Percentiles rank a stretch among this genome's conserved stretches.
These are phyloP conservation scores for Mortierella sp. DNA, from an alignment of 371 early-diverging fungal genomes.

Conservation along the genomic window DNA sequence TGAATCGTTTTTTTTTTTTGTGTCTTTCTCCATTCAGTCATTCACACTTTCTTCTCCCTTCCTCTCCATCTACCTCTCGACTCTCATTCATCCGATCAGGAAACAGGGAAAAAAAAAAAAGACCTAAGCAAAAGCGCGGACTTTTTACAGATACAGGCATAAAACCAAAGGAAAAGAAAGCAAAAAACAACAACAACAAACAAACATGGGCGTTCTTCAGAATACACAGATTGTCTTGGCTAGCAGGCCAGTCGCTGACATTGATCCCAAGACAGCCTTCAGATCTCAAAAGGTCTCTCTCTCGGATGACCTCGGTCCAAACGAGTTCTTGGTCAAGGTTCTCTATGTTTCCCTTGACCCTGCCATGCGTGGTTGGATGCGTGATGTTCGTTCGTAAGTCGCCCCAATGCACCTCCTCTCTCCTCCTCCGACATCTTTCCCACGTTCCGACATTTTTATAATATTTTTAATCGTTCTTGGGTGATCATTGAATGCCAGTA, in stretches of 20 bases:
- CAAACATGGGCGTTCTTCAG: slow-evolving; percentile 29
- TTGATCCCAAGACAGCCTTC: slow-evolving; percentile 50
- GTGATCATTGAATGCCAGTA: background rate
- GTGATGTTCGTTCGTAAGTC: slow-evolving; percentile 52
- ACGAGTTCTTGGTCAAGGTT: slow-evolving; percentile 59
- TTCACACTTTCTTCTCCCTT: slow-evolving; percentile 1
- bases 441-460: too few relatives aligned
- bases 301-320: slow-evolving; percentile 51
- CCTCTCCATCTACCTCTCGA: too few relatives aligned
- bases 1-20: background rate
- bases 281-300: slow-evolving; percentile 35
- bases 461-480: background rate
- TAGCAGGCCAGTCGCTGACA: slow-evolving; percentile 41
- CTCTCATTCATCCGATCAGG: too few relatives aligned
- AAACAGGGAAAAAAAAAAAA: too few relatives aligned
- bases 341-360: slow-evolving; percentile 67
- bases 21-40: slow-evolving; percentile 5
- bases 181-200: too few relatives aligned
- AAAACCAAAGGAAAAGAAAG: too few relatives aligned
- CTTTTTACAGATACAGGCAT: slow-evolving; percentile 37
- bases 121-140: slow-evolving; percentile 1
- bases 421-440: background rate
- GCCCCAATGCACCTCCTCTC: too few relatives aligned
- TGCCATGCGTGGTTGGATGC: slow-evolving; percentile 58
- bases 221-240: slow-evolving; percentile 53